Evolutionary conservation across 2,329 filamentous ascomycete genomes (phyloP).

Genomic region (Clonostachys solani): DNA sequence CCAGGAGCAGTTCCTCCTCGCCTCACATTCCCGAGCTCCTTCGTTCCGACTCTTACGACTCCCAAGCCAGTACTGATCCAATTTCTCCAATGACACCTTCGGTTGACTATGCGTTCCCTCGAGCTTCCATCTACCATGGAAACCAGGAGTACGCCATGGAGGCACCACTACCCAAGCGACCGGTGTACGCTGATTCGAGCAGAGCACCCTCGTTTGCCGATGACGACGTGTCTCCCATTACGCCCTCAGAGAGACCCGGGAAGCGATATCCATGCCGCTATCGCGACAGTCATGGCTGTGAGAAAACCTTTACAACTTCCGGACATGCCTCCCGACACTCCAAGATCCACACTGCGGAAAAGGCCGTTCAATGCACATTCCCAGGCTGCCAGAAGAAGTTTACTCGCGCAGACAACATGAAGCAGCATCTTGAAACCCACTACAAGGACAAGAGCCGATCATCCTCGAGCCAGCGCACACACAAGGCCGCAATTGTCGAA

Average conservation of each 20-base stretch:
- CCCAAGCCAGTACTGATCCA: constrained; percentile 46
- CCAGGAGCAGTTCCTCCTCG: constrained; percentile 37
- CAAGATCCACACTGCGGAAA: constrained; percentile 80
- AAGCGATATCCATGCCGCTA: constrained; percentile 75
- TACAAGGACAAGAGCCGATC: constrained; percentile 56
- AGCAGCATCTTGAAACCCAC: constrained; percentile 77
- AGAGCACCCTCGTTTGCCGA: constrained; percentile 47
- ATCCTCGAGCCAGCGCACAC: constrained; percentile 24
- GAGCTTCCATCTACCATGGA: constrained; percentile 32
- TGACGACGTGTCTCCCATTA: constrained; percentile 21
- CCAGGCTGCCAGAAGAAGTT: constrained; percentile 75
- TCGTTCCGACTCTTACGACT: constrained; percentile 59
- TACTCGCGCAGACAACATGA: constrained; percentile 82
- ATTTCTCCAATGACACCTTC: constrained; percentile 52
- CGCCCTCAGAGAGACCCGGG: constrained; percentile 37
- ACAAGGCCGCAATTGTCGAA: constrained; percentile 23
- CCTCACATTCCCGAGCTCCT: constrained; percentile 53
- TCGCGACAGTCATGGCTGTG: constrained; percentile 66
- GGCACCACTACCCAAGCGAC: constrained; percentile 28
- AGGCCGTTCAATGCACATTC: constrained; percentile 66
- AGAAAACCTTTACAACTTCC: constrained; percentile 79
- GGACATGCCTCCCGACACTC: constrained; percentile 82
- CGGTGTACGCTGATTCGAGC: constrained; percentile 35
- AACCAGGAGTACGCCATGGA: constrained; percentile 25
- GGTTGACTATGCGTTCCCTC: constrained; percentile 34